These are phyloP conservation scores for Alternaria brassicae DNA, from an alignment of 2,329 filamentous ascomycete genomes.

Conservation along the genomic window DNA sequence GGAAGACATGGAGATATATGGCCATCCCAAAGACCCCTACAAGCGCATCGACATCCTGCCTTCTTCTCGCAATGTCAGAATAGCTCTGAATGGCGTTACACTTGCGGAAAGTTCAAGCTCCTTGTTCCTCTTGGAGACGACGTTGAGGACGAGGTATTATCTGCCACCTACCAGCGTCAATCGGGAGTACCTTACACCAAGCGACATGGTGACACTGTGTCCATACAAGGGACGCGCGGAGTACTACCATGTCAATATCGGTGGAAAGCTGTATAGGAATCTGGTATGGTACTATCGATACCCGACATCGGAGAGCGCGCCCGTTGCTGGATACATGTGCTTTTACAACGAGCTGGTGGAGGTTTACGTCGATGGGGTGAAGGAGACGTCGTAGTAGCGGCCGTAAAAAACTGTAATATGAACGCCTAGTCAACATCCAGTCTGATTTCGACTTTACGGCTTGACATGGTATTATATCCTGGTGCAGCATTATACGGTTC, in stretches of 20 bases:
- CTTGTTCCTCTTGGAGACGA: conserved; percentile 67
- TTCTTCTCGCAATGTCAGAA: conserved; percentile 61
- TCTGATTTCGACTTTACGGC: neutral
- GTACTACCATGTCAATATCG: conserved; percentile 65
- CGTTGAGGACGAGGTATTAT: conserved; percentile 66
- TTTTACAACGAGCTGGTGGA: conserved; percentile 75
- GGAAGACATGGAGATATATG: conserved; percentile 65
- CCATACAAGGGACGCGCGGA: conserved; percentile 72
- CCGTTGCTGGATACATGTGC: conserved; percentile 64
- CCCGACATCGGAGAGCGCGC: conserved; percentile 64
- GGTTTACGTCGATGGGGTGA: conserved; percentile 64
- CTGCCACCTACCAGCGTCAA: conserved; percentile 62
- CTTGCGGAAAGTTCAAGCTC: conserved; percentile 55
- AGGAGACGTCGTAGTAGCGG: conserved; percentile 31
- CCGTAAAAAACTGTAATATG: neutral
- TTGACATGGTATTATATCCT: neutral
- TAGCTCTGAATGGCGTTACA: conserved; percentile 57
- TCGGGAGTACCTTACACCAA: conserved; percentile 56
- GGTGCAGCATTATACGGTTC: neutral
- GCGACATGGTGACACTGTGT: conserved; percentile 63
- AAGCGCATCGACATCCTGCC: conserved; percentile 68
- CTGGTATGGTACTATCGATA: conserved; percentile 69
- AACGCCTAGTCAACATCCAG: neutral
- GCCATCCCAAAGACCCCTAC: conserved; percentile 72
- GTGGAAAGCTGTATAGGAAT: conserved; percentile 57